Percentiles rank a stretch among this genome's conserved stretches.
phyloP scores from a whole-genome alignment of 331 rosid genomes.

The Acacia concinna region DNA sequence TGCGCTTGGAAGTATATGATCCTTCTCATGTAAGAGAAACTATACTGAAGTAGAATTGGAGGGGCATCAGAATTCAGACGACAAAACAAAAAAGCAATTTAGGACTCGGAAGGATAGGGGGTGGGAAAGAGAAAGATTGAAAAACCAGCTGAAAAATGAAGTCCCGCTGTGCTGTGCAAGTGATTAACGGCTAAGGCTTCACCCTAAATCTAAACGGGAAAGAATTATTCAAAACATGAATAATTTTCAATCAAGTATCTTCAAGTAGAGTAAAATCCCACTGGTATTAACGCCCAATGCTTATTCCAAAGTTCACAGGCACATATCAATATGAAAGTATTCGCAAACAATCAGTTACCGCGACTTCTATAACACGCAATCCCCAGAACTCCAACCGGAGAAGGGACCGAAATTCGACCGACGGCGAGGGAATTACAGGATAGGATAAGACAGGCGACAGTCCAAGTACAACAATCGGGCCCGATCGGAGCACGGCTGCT shows the following conservation, averaged over 20 bases:
- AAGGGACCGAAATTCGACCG: background rate
- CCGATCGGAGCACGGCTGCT: too few species aligned
- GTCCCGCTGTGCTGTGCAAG: background rate
- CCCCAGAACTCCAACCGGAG: background rate
- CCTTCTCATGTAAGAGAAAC: background rate
- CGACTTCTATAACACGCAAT: background rate
- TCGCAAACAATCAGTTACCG: background rate
- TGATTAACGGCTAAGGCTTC: too few species aligned
- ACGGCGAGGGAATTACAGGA: background rate
- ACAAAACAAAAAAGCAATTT: background rate
- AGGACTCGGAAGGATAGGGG: background rate
- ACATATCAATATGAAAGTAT: background rate
- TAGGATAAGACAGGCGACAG: background rate
- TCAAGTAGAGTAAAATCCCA: background rate
- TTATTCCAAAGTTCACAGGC: background rate
- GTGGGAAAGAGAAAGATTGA: background rate
- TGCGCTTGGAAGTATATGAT: background rate
- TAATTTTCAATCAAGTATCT: background rate
- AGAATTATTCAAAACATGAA: background rate
- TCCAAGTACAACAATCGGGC: background rate
- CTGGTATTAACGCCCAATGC: background rate
- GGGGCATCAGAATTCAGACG: background rate
- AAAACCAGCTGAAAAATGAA: background rate
- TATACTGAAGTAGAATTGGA: background rate
- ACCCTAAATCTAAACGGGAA: too few species aligned